Evolutionary conservation across 768 basidiomycete species (phyloP).

Genomic region (Clitopilus hobsonii): DNA sequence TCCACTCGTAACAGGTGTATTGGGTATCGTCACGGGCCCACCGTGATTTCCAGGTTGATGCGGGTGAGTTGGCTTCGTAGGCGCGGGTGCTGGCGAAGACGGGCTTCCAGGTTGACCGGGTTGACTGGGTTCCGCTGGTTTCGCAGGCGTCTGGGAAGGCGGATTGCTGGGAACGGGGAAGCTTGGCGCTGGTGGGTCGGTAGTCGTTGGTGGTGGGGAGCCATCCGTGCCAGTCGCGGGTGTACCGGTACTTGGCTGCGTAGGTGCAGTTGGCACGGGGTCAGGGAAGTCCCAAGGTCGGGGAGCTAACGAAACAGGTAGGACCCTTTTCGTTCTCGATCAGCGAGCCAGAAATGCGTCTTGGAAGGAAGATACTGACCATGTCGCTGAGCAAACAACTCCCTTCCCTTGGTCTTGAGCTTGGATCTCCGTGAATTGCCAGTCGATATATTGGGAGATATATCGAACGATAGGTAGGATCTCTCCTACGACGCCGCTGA

Average conservation of each 20-base stretch:
- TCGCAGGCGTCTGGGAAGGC: no score
- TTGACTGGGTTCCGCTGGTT: no score
- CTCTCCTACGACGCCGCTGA: slow-evolving; percentile 75
- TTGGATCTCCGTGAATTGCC: slow-evolving; percentile 65
- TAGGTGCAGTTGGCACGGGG: slow-evolving; percentile 15
- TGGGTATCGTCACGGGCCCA: neutral
- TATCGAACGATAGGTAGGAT: slow-evolving; percentile 83
- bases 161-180: neutral
- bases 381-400: slow-evolving; percentile 88
- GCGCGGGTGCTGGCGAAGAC: no score
- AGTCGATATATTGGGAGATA: slow-evolving; percentile 73
- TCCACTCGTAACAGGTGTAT: neutral
- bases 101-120: no score
- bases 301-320: slow-evolving; percentile 62
- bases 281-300: slow-evolving; percentile 76
- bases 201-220: neutral
- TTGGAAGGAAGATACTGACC: slow-evolving; percentile 35
- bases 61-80: no score
- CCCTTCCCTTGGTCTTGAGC: slow-evolving; percentile 64
- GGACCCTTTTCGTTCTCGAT: slow-evolving; percentile 44
- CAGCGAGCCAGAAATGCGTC: neutral
- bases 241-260: slow-evolving; percentile 11
- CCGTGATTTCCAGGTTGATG: neutral
- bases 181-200: neutral
- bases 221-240: neutral